A percentile compares a stretch with the other conserved stretches of the same genome.
Evolutionary conservation across 2,329 filamentous ascomycete genomes (phyloP).

Genomic region (Daldinia sp.): DNA sequence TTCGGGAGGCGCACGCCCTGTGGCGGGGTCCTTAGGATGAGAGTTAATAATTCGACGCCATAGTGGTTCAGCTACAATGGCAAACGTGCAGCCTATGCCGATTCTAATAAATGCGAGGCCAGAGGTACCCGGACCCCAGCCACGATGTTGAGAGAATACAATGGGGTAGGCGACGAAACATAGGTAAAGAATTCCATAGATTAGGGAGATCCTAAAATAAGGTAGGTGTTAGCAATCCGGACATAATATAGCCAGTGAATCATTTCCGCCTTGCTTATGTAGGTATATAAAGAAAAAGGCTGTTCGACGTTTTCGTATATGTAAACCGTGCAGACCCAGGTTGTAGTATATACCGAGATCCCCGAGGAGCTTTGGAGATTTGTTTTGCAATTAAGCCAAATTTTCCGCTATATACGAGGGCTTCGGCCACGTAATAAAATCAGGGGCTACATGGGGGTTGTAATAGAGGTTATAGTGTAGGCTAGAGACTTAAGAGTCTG

Average conservation of each 20-base stretch:
- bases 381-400: too few species aligned
- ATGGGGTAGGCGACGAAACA: constrained; percentile 93
- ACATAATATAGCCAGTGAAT: too few species aligned
- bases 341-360: background rate
- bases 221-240: background rate
- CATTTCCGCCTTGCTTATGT: background rate
- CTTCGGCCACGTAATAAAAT: background rate
- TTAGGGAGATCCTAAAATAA: constrained; percentile 71
- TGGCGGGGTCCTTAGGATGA: constrained; percentile 77
- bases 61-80: constrained; percentile 72
- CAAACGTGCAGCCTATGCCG: constrained; percentile 69
- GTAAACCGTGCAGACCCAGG: background rate
- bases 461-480: background rate
- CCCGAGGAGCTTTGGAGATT: too few species aligned
- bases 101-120: constrained; percentile 82
- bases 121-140: constrained; percentile 76
- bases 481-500: background rate
- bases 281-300: background rate
- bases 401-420: background rate
- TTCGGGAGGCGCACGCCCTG: constrained; percentile 77
- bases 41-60: constrained; percentile 79
- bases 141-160: constrained; percentile 76
- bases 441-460: too few species aligned
- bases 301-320: background rate
- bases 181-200: constrained; percentile 88